Percentiles rank a stretch among this genome's conserved stretches.
phyloP scores from a whole-genome alignment of 139 green algal species.

The Micractinium conductrix region DNA sequence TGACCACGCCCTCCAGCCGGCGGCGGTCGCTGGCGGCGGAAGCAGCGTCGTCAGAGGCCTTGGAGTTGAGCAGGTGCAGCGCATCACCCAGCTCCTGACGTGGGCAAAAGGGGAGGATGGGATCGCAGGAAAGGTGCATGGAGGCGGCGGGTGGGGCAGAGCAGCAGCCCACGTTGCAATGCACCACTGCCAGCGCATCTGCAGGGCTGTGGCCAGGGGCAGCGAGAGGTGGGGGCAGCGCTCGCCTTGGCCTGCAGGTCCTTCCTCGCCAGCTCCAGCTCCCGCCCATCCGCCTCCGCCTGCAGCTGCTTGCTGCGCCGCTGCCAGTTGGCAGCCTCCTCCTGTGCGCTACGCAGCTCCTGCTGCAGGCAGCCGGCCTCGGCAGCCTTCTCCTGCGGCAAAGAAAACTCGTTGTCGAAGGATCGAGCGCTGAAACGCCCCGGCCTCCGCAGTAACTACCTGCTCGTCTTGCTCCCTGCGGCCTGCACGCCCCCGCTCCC shows the following conservation, averaged over 20 bases:
- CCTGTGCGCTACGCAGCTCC: neutral
- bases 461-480: too few relatives aligned
- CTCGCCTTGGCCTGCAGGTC: constrained; percentile 37
- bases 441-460: too few relatives aligned
- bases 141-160: too few relatives aligned
- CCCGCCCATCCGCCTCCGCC: constrained; percentile 16
- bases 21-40: constrained; percentile 9
- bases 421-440: too few relatives aligned
- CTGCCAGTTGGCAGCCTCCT: constrained; percentile 32
- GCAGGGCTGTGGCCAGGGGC: too few relatives aligned
- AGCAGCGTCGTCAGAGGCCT: neutral
- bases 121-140: neutral
- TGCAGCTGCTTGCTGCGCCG: constrained; percentile 25
- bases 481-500: too few relatives aligned
- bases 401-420: too few relatives aligned
- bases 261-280: constrained; percentile 37
- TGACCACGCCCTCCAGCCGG: constrained; percentile 30
- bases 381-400: neutral
- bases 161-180: too few relatives aligned
- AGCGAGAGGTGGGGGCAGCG: too few relatives aligned
- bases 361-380: neutral
- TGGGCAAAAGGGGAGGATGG: neutral
- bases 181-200: too few relatives aligned
- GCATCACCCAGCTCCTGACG: constrained; percentile 36
- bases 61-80: constrained; percentile 24